Conservation (phyloP, 2,329 filamentous ascomycete species). For the Beauveria varroae region DNA sequence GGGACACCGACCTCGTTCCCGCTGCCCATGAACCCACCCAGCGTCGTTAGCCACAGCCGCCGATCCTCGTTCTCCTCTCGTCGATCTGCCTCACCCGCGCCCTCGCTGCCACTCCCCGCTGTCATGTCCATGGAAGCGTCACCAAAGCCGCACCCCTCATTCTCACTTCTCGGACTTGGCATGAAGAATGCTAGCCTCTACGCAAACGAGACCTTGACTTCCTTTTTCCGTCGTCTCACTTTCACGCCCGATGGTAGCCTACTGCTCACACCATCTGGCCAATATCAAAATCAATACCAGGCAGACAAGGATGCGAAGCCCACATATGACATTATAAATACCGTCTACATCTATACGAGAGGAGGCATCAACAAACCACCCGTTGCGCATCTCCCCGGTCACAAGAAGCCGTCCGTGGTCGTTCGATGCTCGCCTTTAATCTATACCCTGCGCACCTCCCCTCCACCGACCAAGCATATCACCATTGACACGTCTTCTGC, state of each 20-base stretch:
- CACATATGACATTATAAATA: constrained; percentile 85
- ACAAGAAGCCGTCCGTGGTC: constrained; percentile 96
- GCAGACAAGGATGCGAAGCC: constrained; percentile 60
- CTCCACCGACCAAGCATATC: constrained; percentile 72
- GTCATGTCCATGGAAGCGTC: constrained; percentile 92
- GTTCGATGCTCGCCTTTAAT: constrained; percentile 88
- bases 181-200: constrained; percentile 86
- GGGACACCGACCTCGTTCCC: constrained; percentile 87
- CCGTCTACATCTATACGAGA: constrained; percentile 95
- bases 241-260: constrained; percentile 95
- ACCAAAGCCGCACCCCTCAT: constrained; percentile 61
- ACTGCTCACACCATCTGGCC: constrained; percentile 87
- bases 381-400: constrained; percentile 87
- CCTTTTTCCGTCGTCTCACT: constrained; percentile 88
- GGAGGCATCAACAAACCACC: constrained; percentile 96
- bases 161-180: constrained; percentile 48
- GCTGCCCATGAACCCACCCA: constrained; percentile 92
- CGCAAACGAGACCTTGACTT: constrained; percentile 92
- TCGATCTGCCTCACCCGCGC: constrained; percentile 85
- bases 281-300: constrained; percentile 78
- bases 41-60: constrained; percentile 79
- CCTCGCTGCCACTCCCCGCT: constrained; percentile 86
- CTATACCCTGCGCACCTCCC: constrained; percentile 68
- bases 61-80: constrained; percentile 89
- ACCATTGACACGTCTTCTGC: constrained; percentile 88